A percentile compares a stretch with the other conserved stretches of the same genome.
Conservation (phyloP, 208 protist species). For the Crithidia bombi region DNA sequence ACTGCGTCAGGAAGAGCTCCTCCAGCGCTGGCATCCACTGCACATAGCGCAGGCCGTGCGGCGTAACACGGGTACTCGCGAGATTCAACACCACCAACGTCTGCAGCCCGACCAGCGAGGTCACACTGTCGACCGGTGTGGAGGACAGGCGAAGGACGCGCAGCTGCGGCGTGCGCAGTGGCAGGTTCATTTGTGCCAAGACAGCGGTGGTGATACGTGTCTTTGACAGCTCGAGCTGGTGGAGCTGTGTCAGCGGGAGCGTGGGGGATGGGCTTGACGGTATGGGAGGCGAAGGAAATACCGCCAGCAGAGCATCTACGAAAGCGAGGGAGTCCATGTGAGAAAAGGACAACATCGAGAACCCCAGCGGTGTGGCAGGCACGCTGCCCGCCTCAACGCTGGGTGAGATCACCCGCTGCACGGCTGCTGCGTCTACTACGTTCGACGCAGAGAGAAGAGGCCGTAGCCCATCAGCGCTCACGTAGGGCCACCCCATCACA, state of each 20-base stretch:
- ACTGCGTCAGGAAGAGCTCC: slow-evolving; percentile 14
- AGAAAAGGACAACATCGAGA: slow-evolving; percentile 8
- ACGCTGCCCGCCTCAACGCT: no score
- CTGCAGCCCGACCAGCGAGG: neutral
- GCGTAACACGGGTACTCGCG: neutral
- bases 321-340: slow-evolving; percentile 17
- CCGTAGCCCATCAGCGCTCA: neutral
- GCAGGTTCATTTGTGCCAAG: neutral
- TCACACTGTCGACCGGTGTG: slow-evolving; percentile 10
- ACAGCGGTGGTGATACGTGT: slow-evolving; percentile 6
- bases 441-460: neutral
- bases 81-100: slow-evolving; percentile 11
- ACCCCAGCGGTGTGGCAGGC: neutral
- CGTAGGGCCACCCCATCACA: slow-evolving; percentile 20
- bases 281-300: neutral
- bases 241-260: neutral
- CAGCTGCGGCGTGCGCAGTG: slow-evolving; percentile 12
- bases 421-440: neutral
- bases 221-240: slow-evolving; percentile 7
- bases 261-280: no score
- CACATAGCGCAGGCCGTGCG: neutral
- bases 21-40: slow-evolving; percentile 20
- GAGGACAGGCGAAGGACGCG: slow-evolving; percentile 4
- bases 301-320: slow-evolving; percentile 2
- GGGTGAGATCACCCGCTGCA: neutral